Evolutionary conservation across 1,284 basidiomycete species (phyloP).

Genomic region (Schizophyllum amplum): DNA sequence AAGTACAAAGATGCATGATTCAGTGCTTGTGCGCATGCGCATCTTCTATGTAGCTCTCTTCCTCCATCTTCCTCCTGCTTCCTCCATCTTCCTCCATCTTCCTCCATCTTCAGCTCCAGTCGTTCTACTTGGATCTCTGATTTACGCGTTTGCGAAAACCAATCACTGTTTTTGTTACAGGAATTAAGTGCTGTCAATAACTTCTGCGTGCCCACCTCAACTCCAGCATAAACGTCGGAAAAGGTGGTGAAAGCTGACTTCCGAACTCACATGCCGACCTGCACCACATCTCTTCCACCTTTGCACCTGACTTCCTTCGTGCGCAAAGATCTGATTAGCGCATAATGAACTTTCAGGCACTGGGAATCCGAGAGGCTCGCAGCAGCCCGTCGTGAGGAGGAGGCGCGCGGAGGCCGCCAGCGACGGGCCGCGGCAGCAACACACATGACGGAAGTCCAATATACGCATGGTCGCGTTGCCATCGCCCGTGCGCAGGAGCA

Average conservation of each 20-base stretch:
- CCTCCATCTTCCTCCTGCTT: too few relatives aligned
- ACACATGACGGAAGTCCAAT: neutral
- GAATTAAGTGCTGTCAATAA: neutral
- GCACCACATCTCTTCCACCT: neutral
- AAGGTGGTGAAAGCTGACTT: neutral
- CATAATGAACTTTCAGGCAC: neutral
- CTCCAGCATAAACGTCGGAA: neutral
- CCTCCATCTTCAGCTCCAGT: too few relatives aligned
- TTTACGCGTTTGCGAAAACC: too few relatives aligned
- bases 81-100: too few relatives aligned
- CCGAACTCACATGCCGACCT: neutral
- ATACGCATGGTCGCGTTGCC: too few relatives aligned
- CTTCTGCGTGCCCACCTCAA: neutral
- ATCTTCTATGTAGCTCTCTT: too few relatives aligned
- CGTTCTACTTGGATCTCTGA: too few relatives aligned
- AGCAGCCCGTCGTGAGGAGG: too few relatives aligned
- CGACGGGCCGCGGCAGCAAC: neutral
- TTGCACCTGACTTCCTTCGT: neutral
- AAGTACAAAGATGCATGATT: too few relatives aligned
- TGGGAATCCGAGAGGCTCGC: neutral
- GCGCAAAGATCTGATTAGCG: neutral
- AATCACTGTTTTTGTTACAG: neutral
- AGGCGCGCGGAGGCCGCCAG: too few relatives aligned
- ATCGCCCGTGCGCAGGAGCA: neutral
- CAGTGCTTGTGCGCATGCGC: too few relatives aligned